Evolutionary conservation across 345 rosid species (phyloP), one percentile per base, ranked within the genome.

Genomic region (Euphorbia peplus): DNA sequence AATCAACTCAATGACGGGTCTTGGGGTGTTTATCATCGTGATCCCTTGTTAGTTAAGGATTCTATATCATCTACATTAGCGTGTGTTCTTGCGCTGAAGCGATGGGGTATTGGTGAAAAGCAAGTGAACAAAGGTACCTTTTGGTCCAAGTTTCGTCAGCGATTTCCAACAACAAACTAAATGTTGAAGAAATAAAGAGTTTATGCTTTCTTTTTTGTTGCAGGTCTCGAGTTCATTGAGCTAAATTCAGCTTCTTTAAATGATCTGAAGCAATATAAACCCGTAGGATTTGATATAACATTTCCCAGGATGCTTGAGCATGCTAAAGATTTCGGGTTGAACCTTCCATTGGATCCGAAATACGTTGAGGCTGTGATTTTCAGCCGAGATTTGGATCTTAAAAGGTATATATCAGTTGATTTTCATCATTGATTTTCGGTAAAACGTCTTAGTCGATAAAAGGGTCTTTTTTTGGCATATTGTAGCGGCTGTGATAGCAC

Each of bases 1-100:
- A 86, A 90, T 75, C 98, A 93, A 80, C 81, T 78, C 8, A 61
- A 60, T 5, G 90, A 93, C 72, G 98, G 98, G 26, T 90, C 97
- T 56, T 93, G 98, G 96, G 92, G 93, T 63, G 84, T 85, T 75
- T 64, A 75, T 56, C 69, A 71, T 62, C 69, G 57, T 30, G 74
- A 86, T 74, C 83, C 76, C 0, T 79, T 78, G 70, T 71, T 78
- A 19, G 75, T 74, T 8, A 90, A 93, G 78, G 97, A 93, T 67
- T 28, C 83, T 68, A 70, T 93, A 12, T 84, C 84, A 0, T 84
- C 97, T 46, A 90, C 98, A n/a, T 68, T 93, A 61, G 96, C 97
- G 8, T 86, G 86, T 69, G 68, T 93, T 55, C 86, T 93, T 25
- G 96, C 93, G 4, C 79, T 93, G 63, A 89, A 88, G 79, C 81